A percentile compares a stretch with the other conserved stretches of the same genome.
Evolutionary conservation across 768 basidiomycete genomes (phyloP).

Genomic region (Lactarius evosmus): DNA sequence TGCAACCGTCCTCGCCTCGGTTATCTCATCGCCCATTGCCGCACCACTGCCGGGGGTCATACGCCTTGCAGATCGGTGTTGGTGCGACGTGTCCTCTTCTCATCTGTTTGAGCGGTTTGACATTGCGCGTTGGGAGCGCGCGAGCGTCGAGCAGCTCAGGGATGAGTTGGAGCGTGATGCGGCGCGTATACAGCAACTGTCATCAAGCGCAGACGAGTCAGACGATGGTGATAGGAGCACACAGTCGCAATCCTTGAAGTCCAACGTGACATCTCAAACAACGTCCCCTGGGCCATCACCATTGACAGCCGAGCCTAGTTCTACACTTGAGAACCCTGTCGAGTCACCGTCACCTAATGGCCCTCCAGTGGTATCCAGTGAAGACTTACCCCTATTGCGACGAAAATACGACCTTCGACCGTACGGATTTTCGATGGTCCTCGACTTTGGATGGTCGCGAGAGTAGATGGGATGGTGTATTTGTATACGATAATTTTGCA

Average conservation of each 20-base stretch:
- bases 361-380: constrained; percentile 9
- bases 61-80: constrained; percentile 73
- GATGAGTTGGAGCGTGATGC: constrained; percentile 39
- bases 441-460: constrained; percentile 71
- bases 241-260: neutral
- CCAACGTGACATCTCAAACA: neutral
- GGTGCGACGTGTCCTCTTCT: constrained; percentile 71
- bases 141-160: constrained; percentile 52
- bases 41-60: constrained; percentile 52
- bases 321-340: neutral
- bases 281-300: neutral
- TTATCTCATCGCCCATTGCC: constrained; percentile 38
- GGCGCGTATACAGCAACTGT: constrained; percentile 33
- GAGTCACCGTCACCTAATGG: neutral
- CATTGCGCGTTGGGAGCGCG: constrained; percentile 67
- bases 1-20: constrained; percentile 55
- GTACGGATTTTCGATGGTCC: constrained; percentile 65
- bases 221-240: neutral
- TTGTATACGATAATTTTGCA: constrained; percentile 12
- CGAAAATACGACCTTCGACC: constrained; percentile 67
- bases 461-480: neutral
- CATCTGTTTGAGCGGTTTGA: constrained; percentile 77
- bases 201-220: constrained; percentile 1
- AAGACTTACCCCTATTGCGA: constrained; percentile 17
- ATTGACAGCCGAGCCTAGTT: neutral